A percentile compares a stretch with the other conserved stretches of the same genome.
phyloP scores from a whole-genome alignment of 495 filamentous ascomycete species.

The Podospora fimiseda region DNA sequence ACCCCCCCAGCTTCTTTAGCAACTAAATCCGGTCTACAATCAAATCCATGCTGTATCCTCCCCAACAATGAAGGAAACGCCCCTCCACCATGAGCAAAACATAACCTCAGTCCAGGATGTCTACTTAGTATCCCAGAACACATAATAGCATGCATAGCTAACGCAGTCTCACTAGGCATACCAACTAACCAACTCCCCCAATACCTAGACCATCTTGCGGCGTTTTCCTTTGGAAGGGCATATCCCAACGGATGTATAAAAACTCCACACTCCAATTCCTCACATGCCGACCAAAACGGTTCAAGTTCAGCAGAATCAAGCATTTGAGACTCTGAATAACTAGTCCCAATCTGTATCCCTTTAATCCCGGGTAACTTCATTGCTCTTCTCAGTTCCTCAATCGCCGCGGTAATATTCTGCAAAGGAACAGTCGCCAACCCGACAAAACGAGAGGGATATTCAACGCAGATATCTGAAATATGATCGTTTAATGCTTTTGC shows the following conservation, averaged over 20 bases:
- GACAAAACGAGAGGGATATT: conserved; percentile 14
- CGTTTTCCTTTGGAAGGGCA: conserved; percentile 19
- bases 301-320: conserved; percentile 16
- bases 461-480: conserved; percentile 6
- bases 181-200: conserved; percentile 24
- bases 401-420: conserved; percentile 49
- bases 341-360: conserved; percentile 25
- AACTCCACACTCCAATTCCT: conserved; percentile 15
- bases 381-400: conserved; percentile 52
- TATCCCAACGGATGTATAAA: conserved; percentile 27
- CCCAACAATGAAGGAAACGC: conserved; percentile 25
- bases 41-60: conserved; percentile 24
- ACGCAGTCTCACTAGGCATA: conserved; percentile 26
- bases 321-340: conserved; percentile 12
- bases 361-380: conserved; percentile 6
- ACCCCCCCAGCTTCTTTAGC: conserved; percentile 17
- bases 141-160: conserved; percentile 22
- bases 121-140: conserved; percentile 17
- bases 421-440: conserved; percentile 33
- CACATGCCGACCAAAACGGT: conserved; percentile 20
- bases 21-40: conserved; percentile 25
- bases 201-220: conserved; percentile 17
- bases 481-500: conserved; percentile 23
- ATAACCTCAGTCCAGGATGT: conserved; percentile 20
- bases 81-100: conserved; percentile 26